Evolutionary conservation across 345 rosid genomes (phyloP).

Genomic region (Citrus medica): DNA sequence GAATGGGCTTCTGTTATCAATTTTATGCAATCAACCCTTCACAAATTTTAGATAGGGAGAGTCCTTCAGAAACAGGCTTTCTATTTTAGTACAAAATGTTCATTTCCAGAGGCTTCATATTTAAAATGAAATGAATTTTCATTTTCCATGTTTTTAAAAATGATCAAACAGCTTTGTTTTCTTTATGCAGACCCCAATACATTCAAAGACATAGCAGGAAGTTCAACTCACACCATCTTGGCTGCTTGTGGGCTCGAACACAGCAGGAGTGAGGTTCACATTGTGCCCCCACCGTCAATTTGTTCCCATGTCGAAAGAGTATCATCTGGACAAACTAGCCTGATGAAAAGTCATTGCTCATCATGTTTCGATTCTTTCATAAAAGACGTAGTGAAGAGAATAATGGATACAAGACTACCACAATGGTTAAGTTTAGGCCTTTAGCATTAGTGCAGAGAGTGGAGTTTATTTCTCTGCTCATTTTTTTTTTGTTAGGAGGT

Average conservation of each 20-base stretch:
- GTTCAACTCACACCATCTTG: constrained; percentile 72
- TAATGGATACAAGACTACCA: constrained; percentile 64
- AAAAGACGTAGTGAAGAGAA: constrained; percentile 76
- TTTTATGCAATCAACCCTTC: neutral
- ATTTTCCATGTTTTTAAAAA: neutral
- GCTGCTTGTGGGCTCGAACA: constrained; percentile 89
- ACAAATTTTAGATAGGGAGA: neutral
- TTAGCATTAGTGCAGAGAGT: constrained; percentile 28
- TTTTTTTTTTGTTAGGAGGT: constrained; percentile 29
- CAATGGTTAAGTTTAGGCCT: constrained; percentile 87
- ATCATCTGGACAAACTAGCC: constrained; percentile 50
- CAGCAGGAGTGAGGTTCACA: constrained; percentile 54
- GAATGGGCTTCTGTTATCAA: constrained; percentile 9
- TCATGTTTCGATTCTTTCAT: constrained; percentile 84
- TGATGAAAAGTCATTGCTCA: constrained; percentile 76
- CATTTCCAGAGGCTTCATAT: neutral
- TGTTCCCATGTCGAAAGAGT: constrained; percentile 56
- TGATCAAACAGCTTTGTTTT: constrained; percentile 10
- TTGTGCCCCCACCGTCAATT: constrained; percentile 44
- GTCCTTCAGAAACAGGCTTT: neutral
- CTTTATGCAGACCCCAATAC: constrained; percentile 50
- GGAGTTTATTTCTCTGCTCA: constrained; percentile 4
- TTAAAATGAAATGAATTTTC: neutral
- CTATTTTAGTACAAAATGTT: neutral
- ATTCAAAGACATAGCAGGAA: constrained; percentile 58